These are phyloP conservation scores for Kalanchoe fedtschenkoi DNA, from an alignment of 164 flowering plant species.

Conservation along the genomic window DNA sequence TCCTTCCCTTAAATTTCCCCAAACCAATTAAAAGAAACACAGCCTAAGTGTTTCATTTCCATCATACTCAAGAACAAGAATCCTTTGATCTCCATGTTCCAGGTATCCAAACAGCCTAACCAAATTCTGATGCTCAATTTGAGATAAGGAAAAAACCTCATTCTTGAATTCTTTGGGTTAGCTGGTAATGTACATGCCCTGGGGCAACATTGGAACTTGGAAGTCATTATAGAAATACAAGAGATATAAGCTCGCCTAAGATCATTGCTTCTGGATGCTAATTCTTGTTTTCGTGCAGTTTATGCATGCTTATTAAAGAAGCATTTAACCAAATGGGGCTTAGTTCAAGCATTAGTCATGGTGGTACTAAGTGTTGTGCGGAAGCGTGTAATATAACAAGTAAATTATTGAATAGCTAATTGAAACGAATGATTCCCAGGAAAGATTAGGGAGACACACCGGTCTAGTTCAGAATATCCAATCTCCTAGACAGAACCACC, in stretches of 20 bases:
- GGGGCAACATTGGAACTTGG: no score
- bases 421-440: no score
- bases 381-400: no score
- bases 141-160: slow-evolving; percentile 46
- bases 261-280: background rate
- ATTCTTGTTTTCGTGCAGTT: background rate
- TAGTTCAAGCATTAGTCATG: background rate
- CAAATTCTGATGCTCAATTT: slow-evolving; percentile 61
- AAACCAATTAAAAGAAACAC: no score
- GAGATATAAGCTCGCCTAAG: background rate
- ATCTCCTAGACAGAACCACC: no score
- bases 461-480: no score
- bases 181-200: slow-evolving; percentile 27
- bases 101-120: slow-evolving; percentile 53
- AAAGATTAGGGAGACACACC: no score
- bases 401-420: no score
- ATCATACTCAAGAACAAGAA: slow-evolving; percentile 54
- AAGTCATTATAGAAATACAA: no score
- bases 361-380: background rate
- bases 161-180: slow-evolving; percentile 39
- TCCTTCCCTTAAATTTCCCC: no score
- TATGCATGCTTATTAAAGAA: no score
- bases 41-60: slow-evolving; percentile 60
- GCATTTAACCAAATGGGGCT: no score
- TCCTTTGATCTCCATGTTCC: slow-evolving; percentile 43